Percentiles rank a stretch among this genome's conserved stretches.
These are phyloP conservation scores for Penicillium manginii DNA, from an alignment of 495 filamentous ascomycete genomes.

Conservation along the genomic window DNA sequence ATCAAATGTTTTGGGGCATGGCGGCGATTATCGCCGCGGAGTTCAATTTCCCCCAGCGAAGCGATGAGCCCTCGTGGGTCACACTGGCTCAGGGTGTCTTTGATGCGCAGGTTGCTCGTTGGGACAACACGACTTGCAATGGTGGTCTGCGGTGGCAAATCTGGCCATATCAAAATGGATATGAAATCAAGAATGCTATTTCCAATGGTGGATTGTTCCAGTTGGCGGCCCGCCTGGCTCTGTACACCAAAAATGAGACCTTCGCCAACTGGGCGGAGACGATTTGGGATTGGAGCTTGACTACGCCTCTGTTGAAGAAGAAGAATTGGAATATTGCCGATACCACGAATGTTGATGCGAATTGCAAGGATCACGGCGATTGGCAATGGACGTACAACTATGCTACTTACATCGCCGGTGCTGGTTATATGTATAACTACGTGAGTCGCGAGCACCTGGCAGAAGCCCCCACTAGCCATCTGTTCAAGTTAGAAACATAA, in stretches of 20 bases:
- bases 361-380: conserved; percentile 57
- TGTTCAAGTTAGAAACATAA: no score
- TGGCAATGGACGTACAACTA: conserved; percentile 73
- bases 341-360: conserved; percentile 54
- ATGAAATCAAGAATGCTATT: conserved; percentile 69
- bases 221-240: conserved; percentile 67
- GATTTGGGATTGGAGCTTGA: conserved; percentile 65
- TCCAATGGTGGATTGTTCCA: conserved; percentile 75
- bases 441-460: conserved; percentile 19
- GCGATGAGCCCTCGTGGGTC: conserved; percentile 65
- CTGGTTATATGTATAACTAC: conserved; percentile 42
- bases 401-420: conserved; percentile 68
- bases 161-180: conserved; percentile 53
- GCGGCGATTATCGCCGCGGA: conserved; percentile 61
- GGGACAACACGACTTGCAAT: conserved; percentile 52
- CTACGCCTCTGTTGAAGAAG: conserved; percentile 51
- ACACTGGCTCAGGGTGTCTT: conserved; percentile 78
- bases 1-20: conserved; percentile 61
- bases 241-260: conserved; percentile 64
- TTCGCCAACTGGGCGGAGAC: conserved; percentile 70
- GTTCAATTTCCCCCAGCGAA: conserved; percentile 47
- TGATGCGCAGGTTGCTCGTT: conserved; percentile 63
- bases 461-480: no score
- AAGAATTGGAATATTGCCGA: conserved; percentile 60
- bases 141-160: conserved; percentile 63